A percentile compares a stretch with the other conserved stretches of the same genome.
Conservation (phyloP, 116 monocot species). For the Thalassia testudinum region DNA sequence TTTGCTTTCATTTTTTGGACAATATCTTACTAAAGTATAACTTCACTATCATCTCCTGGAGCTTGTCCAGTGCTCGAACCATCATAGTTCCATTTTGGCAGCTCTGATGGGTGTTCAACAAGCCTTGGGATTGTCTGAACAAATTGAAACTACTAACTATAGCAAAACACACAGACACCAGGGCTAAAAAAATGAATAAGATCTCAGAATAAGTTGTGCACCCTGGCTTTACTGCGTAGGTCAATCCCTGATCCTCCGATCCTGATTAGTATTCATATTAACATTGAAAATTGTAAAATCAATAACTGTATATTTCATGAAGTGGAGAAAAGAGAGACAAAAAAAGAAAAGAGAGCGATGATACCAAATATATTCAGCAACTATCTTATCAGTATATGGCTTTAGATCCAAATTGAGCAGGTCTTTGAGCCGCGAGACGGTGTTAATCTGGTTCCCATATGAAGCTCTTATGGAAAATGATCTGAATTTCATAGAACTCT, state of each 20-base stretch:
- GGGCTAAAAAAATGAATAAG: background rate
- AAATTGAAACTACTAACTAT: background rate
- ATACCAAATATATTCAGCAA: conserved; percentile 87
- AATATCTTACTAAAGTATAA: conserved; percentile 62
- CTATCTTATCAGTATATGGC: conserved; percentile 66
- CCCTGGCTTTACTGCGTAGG: conserved; percentile 69
- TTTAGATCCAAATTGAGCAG: conserved; percentile 60
- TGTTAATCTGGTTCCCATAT: conserved; percentile 13
- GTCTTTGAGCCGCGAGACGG: conserved; percentile 46
- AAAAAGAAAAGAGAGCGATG: background rate
- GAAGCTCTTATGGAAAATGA: conserved; percentile 23
- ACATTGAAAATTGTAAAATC: background rate
- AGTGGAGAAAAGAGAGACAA: background rate
- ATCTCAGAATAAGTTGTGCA: conserved; percentile 9
- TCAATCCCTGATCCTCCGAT: conserved; percentile 77
- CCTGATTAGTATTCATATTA: conserved; percentile 16
- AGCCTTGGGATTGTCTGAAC: conserved; percentile 58
- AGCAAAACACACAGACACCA: background rate
- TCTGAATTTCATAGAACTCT: conserved; percentile 17
- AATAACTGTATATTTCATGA: background rate
- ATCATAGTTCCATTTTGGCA: conserved; percentile 85
- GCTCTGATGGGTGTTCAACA: conserved; percentile 73
- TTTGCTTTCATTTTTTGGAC: background rate
- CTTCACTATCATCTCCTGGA: conserved; percentile 92
- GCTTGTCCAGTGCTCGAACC: conserved; percentile 88